Evolutionary conservation across 1,284 basidiomycete genomes (phyloP).

Genomic region (Tilletia indica): DNA sequence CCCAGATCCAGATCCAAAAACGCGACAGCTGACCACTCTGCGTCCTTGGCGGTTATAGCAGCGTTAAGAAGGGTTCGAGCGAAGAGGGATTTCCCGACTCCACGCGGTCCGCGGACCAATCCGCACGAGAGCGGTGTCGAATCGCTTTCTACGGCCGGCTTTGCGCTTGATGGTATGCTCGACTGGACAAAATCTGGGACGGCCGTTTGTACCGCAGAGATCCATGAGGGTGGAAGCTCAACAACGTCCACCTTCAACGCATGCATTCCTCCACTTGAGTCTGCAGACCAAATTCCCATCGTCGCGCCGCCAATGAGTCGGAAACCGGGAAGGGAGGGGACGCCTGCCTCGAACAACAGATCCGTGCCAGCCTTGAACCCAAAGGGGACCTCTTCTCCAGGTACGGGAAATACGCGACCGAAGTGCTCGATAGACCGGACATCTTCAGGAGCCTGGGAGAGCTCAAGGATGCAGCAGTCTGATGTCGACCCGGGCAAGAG

Average conservation of each 20-base stretch:
- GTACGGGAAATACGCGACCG: not conserved
- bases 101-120: conserved; percentile 79
- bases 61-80: conserved; percentile 73
- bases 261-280: no score
- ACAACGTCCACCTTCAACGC: not conserved
- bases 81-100: conserved; percentile 85
- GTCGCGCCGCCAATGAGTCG: not conserved
- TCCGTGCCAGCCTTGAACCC: conserved; percentile 1
- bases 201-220: not conserved
- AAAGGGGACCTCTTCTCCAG: conserved; percentile 2
- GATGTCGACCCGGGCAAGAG: not conserved
- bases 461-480: not conserved
- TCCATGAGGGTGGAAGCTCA: not conserved
- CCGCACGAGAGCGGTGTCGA: conserved; percentile 24
- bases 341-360: not conserved
- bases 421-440: not conserved
- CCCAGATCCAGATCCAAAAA: conserved; percentile 90
- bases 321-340: not conserved
- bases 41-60: conserved; percentile 61
- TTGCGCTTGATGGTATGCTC: not conserved
- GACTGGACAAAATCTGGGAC: not conserved
- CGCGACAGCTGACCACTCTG: conserved; percentile 67
- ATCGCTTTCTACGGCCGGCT: not conserved
- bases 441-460: not conserved
- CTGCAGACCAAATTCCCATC: no score